A percentile compares a stretch with the other conserved stretches of the same genome.
Evolutionary conservation across 139 green algal species (phyloP).

Genomic region (Volvox africanus): DNA sequence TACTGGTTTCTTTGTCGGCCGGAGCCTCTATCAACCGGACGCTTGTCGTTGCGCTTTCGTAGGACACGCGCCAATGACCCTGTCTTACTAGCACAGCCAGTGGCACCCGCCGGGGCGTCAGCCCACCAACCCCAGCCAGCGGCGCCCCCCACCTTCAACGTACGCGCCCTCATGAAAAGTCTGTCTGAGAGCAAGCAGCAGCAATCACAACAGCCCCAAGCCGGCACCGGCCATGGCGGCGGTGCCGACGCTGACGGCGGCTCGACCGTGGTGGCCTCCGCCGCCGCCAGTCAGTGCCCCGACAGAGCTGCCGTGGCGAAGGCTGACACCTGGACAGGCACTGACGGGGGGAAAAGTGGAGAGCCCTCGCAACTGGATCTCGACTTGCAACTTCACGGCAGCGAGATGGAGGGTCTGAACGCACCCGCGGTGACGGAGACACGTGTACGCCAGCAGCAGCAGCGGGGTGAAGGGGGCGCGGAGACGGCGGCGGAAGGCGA

Average conservation of each 20-base stretch:
- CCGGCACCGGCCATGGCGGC: not conserved
- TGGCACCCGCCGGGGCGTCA: not conserved
- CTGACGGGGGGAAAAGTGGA: no score
- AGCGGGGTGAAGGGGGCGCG: not conserved
- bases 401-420: not conserved
- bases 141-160: conserved; percentile 27
- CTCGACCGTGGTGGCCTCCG: not conserved
- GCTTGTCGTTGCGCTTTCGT: no score
- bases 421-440: not conserved
- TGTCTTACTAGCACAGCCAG: not conserved
- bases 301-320: no score
- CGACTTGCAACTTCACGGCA: conserved; percentile 4
- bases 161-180: not conserved
- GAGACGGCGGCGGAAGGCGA: not conserved
- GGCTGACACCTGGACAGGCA: not conserved
- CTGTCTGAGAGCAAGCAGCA: conserved; percentile 23
- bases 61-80: conserved; percentile 25
- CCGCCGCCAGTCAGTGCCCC: not conserved
- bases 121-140: not conserved
- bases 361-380: not conserved
- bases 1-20: no score
- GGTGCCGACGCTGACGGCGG: not conserved
- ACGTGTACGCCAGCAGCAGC: not conserved
- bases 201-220: not conserved
- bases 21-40: no score